These are phyloP conservation scores for Cylindrotheca fusiformis DNA, from an alignment of 108 stramenopile species.

Conservation along the genomic window DNA sequence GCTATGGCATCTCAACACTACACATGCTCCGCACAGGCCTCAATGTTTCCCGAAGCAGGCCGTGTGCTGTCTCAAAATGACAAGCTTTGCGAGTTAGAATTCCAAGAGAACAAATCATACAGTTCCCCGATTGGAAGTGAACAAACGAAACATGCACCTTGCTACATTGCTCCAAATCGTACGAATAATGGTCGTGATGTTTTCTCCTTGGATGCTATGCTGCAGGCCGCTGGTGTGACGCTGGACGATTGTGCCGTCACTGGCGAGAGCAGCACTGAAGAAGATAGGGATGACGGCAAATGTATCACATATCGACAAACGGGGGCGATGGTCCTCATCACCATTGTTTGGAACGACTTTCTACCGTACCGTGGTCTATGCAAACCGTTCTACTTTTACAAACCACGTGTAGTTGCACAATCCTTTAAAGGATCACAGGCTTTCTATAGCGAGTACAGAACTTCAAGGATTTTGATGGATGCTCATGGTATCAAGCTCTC, in stretches of 20 bases:
- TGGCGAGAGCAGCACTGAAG: not conserved
- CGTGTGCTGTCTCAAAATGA: conserved; percentile 8
- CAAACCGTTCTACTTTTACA: conserved; percentile 15
- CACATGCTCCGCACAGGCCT: conserved; percentile 18
- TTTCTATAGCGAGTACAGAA: not conserved
- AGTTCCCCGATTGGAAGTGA: not conserved
- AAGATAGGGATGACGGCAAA: not conserved
- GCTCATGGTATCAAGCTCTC: conserved; percentile 22
- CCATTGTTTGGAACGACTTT: conserved; percentile 17
- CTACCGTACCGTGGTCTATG: conserved; percentile 11
- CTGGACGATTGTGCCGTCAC: conserved; percentile 20
- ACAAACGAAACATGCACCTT: conserved; percentile 19
- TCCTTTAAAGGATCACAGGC: not conserved
- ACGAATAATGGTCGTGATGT: conserved; percentile 27
- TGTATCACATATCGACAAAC: conserved; percentile 23
- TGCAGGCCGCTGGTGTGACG: conserved; percentile 18
- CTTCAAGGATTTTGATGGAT: conserved; percentile 6
- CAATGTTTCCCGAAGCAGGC: conserved; percentile 2
- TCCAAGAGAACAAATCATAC: not conserved
- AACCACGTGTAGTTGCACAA: not conserved
- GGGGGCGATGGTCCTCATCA: conserved; percentile 21
- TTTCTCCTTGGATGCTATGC: conserved; percentile 29
- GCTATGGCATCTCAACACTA: not conserved
- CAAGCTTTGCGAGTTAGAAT: conserved; percentile 14
- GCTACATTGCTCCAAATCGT: conserved; percentile 34